These are phyloP conservation scores for Zea mays DNA, from an alignment of 176 grass and related monocot genomes.

Conservation along the genomic window DNA sequence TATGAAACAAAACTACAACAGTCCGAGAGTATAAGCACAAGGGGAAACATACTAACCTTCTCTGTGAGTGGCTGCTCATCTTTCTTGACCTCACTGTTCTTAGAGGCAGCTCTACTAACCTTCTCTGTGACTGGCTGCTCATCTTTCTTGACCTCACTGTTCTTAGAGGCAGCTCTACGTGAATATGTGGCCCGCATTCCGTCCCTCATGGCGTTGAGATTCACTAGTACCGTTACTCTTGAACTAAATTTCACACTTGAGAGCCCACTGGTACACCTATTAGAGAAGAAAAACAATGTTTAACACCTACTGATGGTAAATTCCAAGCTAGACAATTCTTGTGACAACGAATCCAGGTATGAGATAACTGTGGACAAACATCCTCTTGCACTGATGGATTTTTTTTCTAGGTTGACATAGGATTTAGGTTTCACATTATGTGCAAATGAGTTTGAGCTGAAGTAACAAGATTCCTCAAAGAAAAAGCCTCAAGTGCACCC, in stretches of 20 bases:
- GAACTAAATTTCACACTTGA: too few species aligned
- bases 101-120: conserved; percentile 45
- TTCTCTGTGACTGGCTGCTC: conserved; percentile 33
- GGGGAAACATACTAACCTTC: conserved; percentile 42
- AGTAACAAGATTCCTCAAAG: not conserved
- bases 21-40: not conserved
- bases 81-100: conserved; percentile 40
- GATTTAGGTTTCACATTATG: too few species aligned
- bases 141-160: conserved; percentile 39
- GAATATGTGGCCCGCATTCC: conserved; percentile 43
- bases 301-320: too few species aligned
- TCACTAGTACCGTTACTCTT: too few species aligned
- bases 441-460: not conserved
- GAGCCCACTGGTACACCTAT: too few species aligned
- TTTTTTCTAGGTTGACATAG: too few species aligned
- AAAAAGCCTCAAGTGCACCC: not conserved
- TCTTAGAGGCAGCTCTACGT: conserved; percentile 45
- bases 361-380: too few species aligned
- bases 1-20: not conserved
- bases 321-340: too few species aligned
- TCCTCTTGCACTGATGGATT: too few species aligned
- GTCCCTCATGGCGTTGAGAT: conserved; percentile 24
- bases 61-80: conserved; percentile 27
- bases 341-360: too few species aligned
- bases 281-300: too few species aligned